A percentile compares a stretch with the other conserved stretches of the same genome.
These are phyloP conservation scores for Yamadazyma sp. DNA, from an alignment of 805 yeast species.

Conservation along the genomic window DNA sequence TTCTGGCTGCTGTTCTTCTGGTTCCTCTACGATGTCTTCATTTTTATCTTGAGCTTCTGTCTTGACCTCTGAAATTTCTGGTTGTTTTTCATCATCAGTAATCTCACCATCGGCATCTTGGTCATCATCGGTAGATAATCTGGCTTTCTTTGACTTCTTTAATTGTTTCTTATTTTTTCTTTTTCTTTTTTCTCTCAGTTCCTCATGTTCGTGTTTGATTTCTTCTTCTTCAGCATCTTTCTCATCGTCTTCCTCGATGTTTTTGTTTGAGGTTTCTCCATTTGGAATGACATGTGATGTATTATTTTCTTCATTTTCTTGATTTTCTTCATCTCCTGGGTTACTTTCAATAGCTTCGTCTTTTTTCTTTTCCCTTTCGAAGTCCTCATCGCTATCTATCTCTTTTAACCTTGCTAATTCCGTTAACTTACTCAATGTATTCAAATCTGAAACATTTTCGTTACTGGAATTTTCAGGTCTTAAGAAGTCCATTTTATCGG, in stretches of 20 bases:
- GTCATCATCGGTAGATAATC: background rate
- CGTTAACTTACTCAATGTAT: conserved; percentile 39
- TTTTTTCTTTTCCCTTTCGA: background rate
- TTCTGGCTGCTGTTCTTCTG: conserved; percentile 8
- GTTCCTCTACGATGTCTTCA: conserved; percentile 10
- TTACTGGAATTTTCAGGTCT: conserved; percentile 26
- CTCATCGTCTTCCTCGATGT: conserved; percentile 15
- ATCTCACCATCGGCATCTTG: conserved; percentile 1
- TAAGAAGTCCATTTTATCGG: conserved; percentile 73
- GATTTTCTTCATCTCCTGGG: conserved; percentile 1
- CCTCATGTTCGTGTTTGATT: conserved; percentile 6
- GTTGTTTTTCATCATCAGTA: conserved; percentile 7
- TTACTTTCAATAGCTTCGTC: background rate
- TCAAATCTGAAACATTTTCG: conserved; percentile 31
- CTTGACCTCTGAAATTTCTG: conserved; percentile 16
- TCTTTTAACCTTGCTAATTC: conserved; percentile 39
- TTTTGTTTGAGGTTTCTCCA: conserved; percentile 19
- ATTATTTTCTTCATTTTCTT: conserved; percentile 1
- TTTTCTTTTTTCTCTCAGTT: background rate
- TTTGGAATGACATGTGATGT: conserved; percentile 11
- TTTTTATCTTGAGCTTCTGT: conserved; percentile 10
- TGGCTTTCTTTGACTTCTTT: background rate
- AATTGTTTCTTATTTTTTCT: background rate
- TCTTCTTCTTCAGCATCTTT: conserved; percentile 14
- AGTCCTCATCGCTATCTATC: conserved; percentile 32